Evolutionary conservation across 2,329 filamentous ascomycete genomes (phyloP), one percentile per base, ranked within the genome.

Genomic region (Fusarium armeniacum): DNA sequence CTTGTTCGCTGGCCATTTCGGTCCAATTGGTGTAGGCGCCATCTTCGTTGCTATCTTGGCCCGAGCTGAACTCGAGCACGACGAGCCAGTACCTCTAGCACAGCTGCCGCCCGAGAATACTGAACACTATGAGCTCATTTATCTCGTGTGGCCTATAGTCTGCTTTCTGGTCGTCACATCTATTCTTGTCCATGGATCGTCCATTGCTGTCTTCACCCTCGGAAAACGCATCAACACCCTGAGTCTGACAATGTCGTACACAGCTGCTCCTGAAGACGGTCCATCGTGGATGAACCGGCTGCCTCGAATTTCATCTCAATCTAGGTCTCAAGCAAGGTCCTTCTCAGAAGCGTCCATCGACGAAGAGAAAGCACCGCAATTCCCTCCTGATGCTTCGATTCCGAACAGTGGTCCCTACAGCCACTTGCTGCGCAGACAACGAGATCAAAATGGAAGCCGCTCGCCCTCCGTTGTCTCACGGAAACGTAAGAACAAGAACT

Each of bases 201-300:
- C 96, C 0, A 92, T 99, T 73, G 96, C 96, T 7, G 96, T 99
- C 11, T 99, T 99, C 75, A 98, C 96, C 0, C 88, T 99, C 2
- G 96, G 96, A 74, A 99, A 98, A 81, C 94, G 93, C 65, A 99
- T 99, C 87, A 98, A 98, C 82, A 98, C 96, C 0, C 82, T 99
- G 71, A 94, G 93, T 1, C 85, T 99, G 65, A 98, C 96, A 58
- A 93, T 99, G 88, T 98, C 96, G 0, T 99, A 98, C 82, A 99
- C 96, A 1, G 89, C 91, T 65, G 94, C 91, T 20, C 92, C 92
- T 52, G 95, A 97, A 58, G 93, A 97, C 36, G 93, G 94, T 0
- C 92, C 94, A 4, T 90, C 90, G 3, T 99, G 96, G 96, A 97
- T 98, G 92, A 96, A 97, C 73, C 88, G 96, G 56, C 84, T 99